Base-by-base conservation (phyloP, 2,329 filamentous ascomycete genomes). In the Neoscytalidium dimidiatum region DNA sequence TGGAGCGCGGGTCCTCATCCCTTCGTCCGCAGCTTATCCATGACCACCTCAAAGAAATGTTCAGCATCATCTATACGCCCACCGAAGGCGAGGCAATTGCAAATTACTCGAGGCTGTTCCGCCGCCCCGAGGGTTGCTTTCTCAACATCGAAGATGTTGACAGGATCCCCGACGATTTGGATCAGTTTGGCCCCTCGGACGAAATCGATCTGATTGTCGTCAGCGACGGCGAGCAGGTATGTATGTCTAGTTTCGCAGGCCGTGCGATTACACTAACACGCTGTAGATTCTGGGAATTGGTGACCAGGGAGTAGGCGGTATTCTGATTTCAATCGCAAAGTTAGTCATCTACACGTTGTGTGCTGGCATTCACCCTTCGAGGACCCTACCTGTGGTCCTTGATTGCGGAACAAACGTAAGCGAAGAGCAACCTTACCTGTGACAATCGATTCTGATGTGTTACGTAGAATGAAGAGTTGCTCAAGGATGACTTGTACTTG, bases 151-250 rank as follows among this genome's bases (percentile, higher is more conserved):
- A 87, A 19, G 86, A 93, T 63, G 77, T 85, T 4, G 87, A 90
- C 41, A 80, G 85, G 4, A 85, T 96, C 2, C 84, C 90, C 35
- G 81, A 88, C 51, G 85, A 89, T 66, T 78, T 96, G 1, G 82
- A 85, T 0, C 86, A 90, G 67, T 94, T 89, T 84, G 90, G 89
- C 0, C 79, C 80, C 0, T 79, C 85, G 0, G 90, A 93, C 3
- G 91, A 95, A 64, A 88, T 96, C 35, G 93, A 96, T 76, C 89
- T 96, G 71, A 95, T 97, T 67, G 92, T 95, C 5, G 92, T 95
- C 6, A 92, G 90, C 48, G 92, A 94, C 82, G 81, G 80, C 67
- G 81, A 86, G 72, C 80, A 85, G 74, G 77, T 79, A 69, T 26
- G 21, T 28, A 26, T n/a, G 6, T 13, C 9, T 11, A 23, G 4